phyloP scores from a whole-genome alignment of 768 basidiomycete species.

The Cystoderma amianthinum region DNA sequence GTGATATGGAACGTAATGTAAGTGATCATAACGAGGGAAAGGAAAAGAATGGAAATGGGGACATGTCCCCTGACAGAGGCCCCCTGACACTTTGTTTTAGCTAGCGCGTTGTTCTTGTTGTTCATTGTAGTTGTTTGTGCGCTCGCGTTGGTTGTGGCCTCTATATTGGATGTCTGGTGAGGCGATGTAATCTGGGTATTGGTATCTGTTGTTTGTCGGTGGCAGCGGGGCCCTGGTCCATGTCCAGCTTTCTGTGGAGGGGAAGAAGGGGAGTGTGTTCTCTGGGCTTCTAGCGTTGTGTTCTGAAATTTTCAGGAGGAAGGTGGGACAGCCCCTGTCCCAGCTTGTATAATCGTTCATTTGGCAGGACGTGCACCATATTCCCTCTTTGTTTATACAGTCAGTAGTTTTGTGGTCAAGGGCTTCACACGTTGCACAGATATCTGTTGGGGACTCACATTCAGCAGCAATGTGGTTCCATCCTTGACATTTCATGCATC shows the following conservation, averaged over 20 bases:
- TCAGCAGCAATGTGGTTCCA: not conserved
- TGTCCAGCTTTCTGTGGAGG: constrained; percentile 10
- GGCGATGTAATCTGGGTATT: not conserved
- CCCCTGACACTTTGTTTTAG: no score
- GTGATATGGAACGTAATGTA: no score
- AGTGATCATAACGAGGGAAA: no score
- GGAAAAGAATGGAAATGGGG: no score
- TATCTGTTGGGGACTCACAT: not conserved
- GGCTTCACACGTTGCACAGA: not conserved
- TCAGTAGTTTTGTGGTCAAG: not conserved
- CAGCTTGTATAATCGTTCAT: constrained; percentile 11
- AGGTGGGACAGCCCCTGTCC: constrained; percentile 11
- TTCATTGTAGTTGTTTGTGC: no score
- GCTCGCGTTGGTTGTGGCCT: no score
- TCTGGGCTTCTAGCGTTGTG: constrained; percentile 8
- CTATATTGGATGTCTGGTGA: no score
- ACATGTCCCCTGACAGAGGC: no score
- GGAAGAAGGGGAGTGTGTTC: constrained; percentile 12
- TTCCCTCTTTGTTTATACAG: constrained; percentile 5
- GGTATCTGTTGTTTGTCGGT: not conserved
- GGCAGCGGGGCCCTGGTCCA: constrained; percentile 4
- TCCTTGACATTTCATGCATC: not conserved
- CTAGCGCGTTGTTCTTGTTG: no score
- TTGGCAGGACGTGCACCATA: constrained; percentile 10
- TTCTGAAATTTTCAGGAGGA: constrained; percentile 8